A percentile compares a stretch with the other conserved stretches of the same genome.
Conservation (phyloP, 1,284 basidiomycete species). For the Chondrostereum purpureum region DNA sequence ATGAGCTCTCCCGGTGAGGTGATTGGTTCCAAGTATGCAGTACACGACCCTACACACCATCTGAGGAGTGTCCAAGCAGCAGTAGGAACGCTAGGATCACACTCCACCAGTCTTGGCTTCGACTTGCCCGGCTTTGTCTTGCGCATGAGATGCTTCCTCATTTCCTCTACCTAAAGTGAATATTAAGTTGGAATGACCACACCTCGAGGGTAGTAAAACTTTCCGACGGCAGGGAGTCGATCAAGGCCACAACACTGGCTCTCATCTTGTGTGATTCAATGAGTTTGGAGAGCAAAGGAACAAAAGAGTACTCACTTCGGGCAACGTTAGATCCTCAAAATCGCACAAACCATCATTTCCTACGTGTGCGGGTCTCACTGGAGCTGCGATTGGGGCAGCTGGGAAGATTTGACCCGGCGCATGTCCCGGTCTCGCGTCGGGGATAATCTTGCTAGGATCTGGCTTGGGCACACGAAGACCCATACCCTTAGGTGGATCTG, state of each 20-base stretch:
- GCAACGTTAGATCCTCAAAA: conserved; percentile 37
- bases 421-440: background rate
- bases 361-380: conserved; percentile 6
- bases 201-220: conserved; percentile 11
- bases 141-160: conserved; percentile 46
- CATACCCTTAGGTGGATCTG: conserved; percentile 53
- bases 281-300: background rate
- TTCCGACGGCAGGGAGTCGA: conserved; percentile 45
- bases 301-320: conserved; percentile 23
- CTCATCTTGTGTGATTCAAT: conserved; percentile 34
- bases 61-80: conserved; percentile 57
- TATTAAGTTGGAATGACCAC: background rate
- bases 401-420: background rate
- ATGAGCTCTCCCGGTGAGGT: conserved; percentile 39
- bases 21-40: conserved; percentile 59
- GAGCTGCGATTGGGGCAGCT: conserved; percentile 4
- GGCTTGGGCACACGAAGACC: conserved; percentile 42
- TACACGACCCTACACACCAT: conserved; percentile 63
- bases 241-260: conserved; percentile 30
- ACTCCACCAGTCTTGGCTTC: conserved; percentile 43
- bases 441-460: conserved; percentile 11
- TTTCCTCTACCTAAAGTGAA: conserved; percentile 36
- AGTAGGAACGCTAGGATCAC: conserved; percentile 38
- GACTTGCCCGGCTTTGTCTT: conserved; percentile 39
- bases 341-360: conserved; percentile 37